Conservation (phyloP, 352 stramenopile species). For the Globisporangium camurandrum region DNA sequence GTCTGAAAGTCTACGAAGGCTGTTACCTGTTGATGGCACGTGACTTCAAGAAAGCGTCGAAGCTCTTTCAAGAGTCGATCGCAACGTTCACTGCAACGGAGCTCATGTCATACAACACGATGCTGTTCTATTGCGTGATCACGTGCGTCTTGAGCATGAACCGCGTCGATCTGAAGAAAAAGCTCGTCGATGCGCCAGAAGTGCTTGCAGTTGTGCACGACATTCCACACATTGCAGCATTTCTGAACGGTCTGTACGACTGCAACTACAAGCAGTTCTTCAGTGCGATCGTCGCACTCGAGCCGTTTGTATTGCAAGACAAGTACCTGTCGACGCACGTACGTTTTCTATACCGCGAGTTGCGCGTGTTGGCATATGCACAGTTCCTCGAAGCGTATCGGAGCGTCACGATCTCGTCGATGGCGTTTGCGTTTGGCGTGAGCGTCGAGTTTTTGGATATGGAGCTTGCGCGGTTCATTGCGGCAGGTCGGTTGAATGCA, state of each 20-base stretch:
- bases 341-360: slow-evolving; percentile 93
- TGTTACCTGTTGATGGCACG: slow-evolving; percentile 90
- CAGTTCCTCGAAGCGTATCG: slow-evolving; percentile 98
- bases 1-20: slow-evolving; percentile 97
- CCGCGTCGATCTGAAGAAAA: slow-evolving; percentile 95
- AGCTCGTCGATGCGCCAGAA: slow-evolving; percentile 97
- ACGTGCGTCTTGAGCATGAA: slow-evolving; percentile 92
- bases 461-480: slow-evolving; percentile 97
- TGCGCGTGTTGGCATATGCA: slow-evolving; percentile 95
- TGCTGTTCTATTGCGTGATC: slow-evolving; percentile 97
- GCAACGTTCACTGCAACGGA: slow-evolving; percentile 97
- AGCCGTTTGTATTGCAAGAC: slow-evolving; percentile 84
- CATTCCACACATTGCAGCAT: slow-evolving; percentile 73
- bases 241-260: slow-evolving; percentile 94
- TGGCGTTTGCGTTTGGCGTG: slow-evolving; percentile 96
- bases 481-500: slow-evolving; percentile 92
- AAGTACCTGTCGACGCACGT: slow-evolving; percentile 92
- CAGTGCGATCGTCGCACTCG: slow-evolving; percentile 83
- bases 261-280: slow-evolving; percentile 98
- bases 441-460: slow-evolving; percentile 92
- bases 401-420: slow-evolving; percentile 94
- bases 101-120: slow-evolving; percentile 95
- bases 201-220: slow-evolving; percentile 87
- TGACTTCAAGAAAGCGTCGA: slow-evolving; percentile 91
- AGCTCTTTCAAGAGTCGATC: slow-evolving; percentile 94